These are phyloP conservation scores for Venturia oleaginea DNA, from an alignment of 2,329 filamentous ascomycete species.

Conservation along the genomic window DNA sequence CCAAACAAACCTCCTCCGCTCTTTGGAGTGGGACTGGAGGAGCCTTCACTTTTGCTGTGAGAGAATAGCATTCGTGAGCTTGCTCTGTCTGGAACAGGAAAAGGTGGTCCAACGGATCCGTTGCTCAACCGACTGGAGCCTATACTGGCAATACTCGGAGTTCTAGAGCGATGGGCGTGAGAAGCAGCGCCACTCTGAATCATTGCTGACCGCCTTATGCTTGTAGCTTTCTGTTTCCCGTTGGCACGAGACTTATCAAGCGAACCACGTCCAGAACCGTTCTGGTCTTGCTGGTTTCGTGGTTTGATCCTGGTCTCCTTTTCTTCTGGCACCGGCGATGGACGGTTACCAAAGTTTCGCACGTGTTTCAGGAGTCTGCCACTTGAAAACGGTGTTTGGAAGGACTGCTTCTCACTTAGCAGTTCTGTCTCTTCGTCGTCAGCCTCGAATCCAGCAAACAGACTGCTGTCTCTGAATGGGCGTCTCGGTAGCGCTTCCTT, in stretches of 20 bases:
- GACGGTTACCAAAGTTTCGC: constrained; percentile 29
- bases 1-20: constrained; percentile 27
- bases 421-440: constrained; percentile 45
- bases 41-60: constrained; percentile 63
- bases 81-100: constrained; percentile 80
- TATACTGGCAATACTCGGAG: constrained; percentile 54
- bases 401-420: constrained; percentile 11
- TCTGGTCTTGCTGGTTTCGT: neutral
- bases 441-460: constrained; percentile 76
- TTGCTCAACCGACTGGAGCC: constrained; percentile 29
- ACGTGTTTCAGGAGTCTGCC: constrained; percentile 40
- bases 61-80: constrained; percentile 68
- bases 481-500: constrained; percentile 54
- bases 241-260: constrained; percentile 22
- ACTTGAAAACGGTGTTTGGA: constrained; percentile 24
- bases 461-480: constrained; percentile 67
- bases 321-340: constrained; percentile 34
- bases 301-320: constrained; percentile 23
- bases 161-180: constrained; percentile 55
- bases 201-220: constrained; percentile 69
- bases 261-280: constrained; percentile 17
- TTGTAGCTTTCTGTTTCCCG: constrained; percentile 19
- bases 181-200: constrained; percentile 69
- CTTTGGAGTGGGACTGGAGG: constrained; percentile 63
- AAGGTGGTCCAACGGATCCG: constrained; percentile 54